Base-by-base conservation (phyloP, 345 rosid species). In the Eucalyptus fibrosa region DNA sequence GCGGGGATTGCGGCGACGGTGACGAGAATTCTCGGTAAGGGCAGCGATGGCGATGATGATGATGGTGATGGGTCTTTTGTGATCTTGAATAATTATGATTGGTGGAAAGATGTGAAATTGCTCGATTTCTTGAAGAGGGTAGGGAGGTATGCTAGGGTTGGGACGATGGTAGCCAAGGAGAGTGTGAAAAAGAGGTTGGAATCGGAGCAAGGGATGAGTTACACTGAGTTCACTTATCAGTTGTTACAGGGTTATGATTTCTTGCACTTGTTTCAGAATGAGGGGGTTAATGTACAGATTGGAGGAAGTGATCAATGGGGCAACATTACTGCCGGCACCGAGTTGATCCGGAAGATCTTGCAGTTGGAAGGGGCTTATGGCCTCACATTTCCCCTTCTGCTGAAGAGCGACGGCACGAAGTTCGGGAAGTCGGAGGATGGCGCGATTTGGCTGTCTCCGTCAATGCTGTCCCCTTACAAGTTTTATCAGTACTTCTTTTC, bases 291-390 rank as follows among this genome's bases (percentile, higher is more conserved):
- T 94, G 98, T 96, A 89, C 98, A 97, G 89, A 97, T 97, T 89
- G 99, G 99, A 32, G 99, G 99, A 24, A 97, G 99, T 94, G 99
- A 97, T 90, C 99, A 97, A 56, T 97, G 99, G 99, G 99, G 99
- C 1, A 97, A 97, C 90, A 96, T 97, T 30, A 96, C 97, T 88
- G 98, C 99, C 34, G 99, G 99, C 86, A 97, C 98, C 47, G 99
- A 97, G 86, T 93, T 97, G 69, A 95, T 97, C 49, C 91, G 99
- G 40, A 97, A 96, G 92, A 95, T 94, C 88, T 89, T 94, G 87
- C 99, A 95, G 88, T 92, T 95, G 7, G 98, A 96, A 90, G 94
- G 95, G 92, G 98, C 95, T 4, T 97, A 94, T 87, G 99, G 99
- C 26, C 89, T 97, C 92, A 97, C 99, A 50, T 97, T 97, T 90